Percentiles rank a stretch among this genome's conserved stretches.
These are phyloP conservation scores for Gossypium longicalyx DNA, from an alignment of 345 rosid species.

Conservation along the genomic window DNA sequence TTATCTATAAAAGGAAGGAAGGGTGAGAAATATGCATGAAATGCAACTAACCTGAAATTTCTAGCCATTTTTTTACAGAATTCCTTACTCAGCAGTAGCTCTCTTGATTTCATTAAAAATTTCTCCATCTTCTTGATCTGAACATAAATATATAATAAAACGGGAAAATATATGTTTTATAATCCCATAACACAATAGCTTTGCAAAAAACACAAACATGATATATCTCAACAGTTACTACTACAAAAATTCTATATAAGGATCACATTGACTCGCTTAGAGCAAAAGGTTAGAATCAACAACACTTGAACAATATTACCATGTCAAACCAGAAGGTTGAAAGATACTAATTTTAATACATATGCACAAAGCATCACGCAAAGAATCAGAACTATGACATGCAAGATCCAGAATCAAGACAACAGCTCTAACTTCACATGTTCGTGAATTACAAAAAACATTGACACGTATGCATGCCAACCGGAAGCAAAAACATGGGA, in stretches of 20 bases:
- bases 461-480: neutral
- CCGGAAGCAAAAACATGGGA: neutral
- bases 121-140: constrained; percentile 61
- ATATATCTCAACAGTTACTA: neutral
- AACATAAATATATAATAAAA: neutral
- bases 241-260: neutral
- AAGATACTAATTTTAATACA: neutral
- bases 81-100: constrained; percentile 36
- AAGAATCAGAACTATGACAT: neutral
- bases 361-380: neutral
- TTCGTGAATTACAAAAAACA: neutral
- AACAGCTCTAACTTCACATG: neutral
- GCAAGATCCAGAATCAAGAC: neutral
- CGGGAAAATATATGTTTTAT: neutral
- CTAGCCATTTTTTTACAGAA: constrained; percentile 50
- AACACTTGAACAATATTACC: neutral
- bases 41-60: constrained; percentile 45
- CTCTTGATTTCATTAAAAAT: constrained; percentile 31
- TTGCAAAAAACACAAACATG: neutral
- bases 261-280: neutral
- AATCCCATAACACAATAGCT: constrained; percentile 2
- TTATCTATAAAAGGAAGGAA: neutral
- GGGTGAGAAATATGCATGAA: neutral
- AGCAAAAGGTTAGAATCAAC: neutral
- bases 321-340: neutral